phyloP scores from a whole-genome alignment of 2,329 filamentous ascomycete genomes.

The Neofusicoccum laricinum region DNA sequence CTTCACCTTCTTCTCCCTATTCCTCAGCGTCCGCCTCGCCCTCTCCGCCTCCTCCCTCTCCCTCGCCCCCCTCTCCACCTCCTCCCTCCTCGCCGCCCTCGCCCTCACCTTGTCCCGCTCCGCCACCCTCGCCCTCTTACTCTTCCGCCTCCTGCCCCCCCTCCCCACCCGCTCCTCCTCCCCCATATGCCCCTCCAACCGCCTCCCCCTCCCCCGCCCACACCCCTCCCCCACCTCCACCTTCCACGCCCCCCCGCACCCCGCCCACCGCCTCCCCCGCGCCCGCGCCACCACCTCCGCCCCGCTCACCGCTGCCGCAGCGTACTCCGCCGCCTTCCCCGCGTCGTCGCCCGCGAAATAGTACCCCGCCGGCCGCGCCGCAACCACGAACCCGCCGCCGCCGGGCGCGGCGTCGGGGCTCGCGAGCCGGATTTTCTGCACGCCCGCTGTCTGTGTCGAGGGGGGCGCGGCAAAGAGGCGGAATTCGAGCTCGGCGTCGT shows the following conservation, averaged over 20 bases:
- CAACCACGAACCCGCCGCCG: neutral
- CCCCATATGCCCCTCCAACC: neutral
- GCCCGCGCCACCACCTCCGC: neutral
- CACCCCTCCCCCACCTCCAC: neutral
- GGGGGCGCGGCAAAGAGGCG: neutral
- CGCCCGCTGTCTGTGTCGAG: neutral
- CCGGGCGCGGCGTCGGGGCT: neutral
- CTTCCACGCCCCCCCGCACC: neutral
- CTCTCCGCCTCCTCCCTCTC: slow-evolving; percentile 2
- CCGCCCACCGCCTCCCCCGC: neutral
- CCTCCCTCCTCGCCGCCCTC: neutral
- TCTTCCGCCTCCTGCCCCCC: neutral
- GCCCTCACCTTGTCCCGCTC: neutral
- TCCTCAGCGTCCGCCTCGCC: slow-evolving; percentile 1
- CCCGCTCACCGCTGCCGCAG: neutral
- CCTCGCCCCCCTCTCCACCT: neutral
- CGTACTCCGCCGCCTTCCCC: neutral
- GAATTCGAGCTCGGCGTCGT: neutral
- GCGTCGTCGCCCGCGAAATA: neutral
- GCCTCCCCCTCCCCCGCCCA: neutral
- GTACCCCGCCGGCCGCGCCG: neutral
- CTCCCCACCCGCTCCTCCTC: neutral
- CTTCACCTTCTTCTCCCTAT: slow-evolving; percentile 7
- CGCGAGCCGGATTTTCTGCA: slow-evolving; percentile 4
- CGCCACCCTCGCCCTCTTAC: slow-evolving; percentile 2